Conservation (phyloP, 345 rosid species). For the Clarkia xantiana region DNA sequence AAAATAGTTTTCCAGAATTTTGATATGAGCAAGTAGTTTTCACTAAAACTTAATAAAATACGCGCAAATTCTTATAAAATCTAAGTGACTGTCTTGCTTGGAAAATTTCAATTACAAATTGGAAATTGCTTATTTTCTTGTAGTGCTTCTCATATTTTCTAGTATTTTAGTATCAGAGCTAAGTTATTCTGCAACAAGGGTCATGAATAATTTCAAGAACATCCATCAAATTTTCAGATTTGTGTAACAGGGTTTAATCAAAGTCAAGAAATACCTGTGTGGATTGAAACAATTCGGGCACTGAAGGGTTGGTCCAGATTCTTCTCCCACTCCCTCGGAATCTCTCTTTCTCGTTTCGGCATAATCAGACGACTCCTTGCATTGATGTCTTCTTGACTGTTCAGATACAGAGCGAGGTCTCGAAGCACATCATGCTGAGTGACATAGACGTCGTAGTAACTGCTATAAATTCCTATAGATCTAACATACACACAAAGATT, state of each 20-base stretch:
- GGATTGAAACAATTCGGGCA: slow-evolving; percentile 73
- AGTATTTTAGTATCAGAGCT: no score
- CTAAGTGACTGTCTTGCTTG: no score
- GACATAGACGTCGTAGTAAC: slow-evolving; percentile 56
- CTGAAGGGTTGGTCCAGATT: slow-evolving; percentile 37
- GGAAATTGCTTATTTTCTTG: no score
- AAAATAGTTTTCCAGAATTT: no score
- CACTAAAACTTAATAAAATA: no score
- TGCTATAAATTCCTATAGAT: slow-evolving; percentile 49
- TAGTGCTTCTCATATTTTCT: no score
- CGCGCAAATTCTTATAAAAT: no score
- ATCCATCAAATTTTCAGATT: no score
- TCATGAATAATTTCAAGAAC: no score
- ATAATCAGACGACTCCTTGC: slow-evolving; percentile 42
- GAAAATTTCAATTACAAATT: no score
- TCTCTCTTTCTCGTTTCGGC: slow-evolving; percentile 45
- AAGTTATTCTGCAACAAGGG: no score
- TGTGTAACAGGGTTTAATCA: background rate
- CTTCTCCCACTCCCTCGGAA: slow-evolving; percentile 83
- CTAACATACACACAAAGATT: slow-evolving; percentile 24
- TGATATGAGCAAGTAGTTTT: no score
- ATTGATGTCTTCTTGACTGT: slow-evolving; percentile 28
- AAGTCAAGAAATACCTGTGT: slow-evolving; percentile 66
- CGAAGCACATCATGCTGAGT: slow-evolving; percentile 86
- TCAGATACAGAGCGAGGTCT: slow-evolving; percentile 64